These are phyloP conservation scores for Cyclotella kingstonii DNA, from an alignment of 108 stramenopile species.

Conservation along the genomic window DNA sequence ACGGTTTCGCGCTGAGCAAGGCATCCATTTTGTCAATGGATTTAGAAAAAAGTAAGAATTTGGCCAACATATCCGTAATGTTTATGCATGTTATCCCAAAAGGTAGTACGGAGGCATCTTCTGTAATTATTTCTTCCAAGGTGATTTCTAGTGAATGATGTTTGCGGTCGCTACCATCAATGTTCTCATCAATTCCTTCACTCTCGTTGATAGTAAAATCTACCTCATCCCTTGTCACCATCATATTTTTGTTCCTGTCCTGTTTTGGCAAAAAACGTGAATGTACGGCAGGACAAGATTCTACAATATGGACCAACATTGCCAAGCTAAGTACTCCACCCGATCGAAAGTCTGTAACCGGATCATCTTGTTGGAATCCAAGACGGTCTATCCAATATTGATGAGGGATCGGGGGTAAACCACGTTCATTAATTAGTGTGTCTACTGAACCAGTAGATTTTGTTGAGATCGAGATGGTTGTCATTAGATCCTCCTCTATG, in stretches of 20 bases:
- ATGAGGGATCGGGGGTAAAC: conserved; percentile 81
- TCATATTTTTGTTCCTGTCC: background rate
- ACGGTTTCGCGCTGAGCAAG: conserved; percentile 75
- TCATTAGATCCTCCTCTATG: background rate
- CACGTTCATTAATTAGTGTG: conserved; percentile 60
- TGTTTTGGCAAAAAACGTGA: conserved; percentile 41
- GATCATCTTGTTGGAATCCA: conserved; percentile 87
- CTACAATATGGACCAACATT: conserved; percentile 81
- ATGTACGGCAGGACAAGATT: conserved; percentile 47
- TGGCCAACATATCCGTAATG: conserved; percentile 85
- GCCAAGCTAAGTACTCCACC: conserved; percentile 81
- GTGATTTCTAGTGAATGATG: conserved; percentile 4
- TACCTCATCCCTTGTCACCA: no score
- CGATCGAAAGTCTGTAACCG: conserved; percentile 87
- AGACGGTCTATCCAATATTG: conserved; percentile 70
- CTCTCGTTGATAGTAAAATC: background rate
- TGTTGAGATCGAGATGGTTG: background rate
- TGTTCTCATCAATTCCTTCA: background rate
- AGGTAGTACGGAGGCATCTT: conserved; percentile 74
- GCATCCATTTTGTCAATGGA: conserved; percentile 86
- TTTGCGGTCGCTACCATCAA: background rate
- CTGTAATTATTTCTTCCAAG: conserved; percentile 39
- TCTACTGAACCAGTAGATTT: conserved; percentile 26
- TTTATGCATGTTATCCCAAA: conserved; percentile 89
- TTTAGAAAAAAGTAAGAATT: conserved; percentile 80